These are phyloP conservation scores for Candida insectalens DNA, from an alignment of 805 yeast genomes.

Conservation along the genomic window DNA sequence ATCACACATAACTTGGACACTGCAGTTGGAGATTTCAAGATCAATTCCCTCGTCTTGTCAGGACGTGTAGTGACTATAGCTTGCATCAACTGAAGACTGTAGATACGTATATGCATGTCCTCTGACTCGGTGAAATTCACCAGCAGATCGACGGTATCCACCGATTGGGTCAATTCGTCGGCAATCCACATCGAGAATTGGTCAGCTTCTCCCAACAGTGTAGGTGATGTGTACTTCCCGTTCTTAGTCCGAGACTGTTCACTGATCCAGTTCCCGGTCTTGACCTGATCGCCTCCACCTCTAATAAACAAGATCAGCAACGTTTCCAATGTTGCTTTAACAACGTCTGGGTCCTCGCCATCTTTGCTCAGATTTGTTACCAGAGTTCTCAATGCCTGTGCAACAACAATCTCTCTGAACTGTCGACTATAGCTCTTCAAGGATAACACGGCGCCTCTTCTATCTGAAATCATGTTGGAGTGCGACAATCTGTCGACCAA, in stretches of 20 bases:
- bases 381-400: constrained; percentile 71
- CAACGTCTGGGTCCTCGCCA: constrained; percentile 52
- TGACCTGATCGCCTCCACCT: constrained; percentile 47
- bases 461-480: constrained; percentile 71
- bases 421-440: constrained; percentile 83
- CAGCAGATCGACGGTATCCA: constrained; percentile 36
- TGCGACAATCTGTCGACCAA: constrained; percentile 81
- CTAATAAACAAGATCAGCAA: constrained; percentile 71
- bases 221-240: constrained; percentile 74
- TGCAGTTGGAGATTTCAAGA: constrained; percentile 69
- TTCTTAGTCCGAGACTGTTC: constrained; percentile 65
- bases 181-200: constrained; percentile 93
- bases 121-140: constrained; percentile 33
- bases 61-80: constrained; percentile 76
- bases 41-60: constrained; percentile 57
- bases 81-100: constrained; percentile 76
- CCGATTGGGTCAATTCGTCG: constrained; percentile 74
- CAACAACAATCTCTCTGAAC: constrained; percentile 83
- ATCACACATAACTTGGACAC: constrained; percentile 61
- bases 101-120: constrained; percentile 73
- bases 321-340: constrained; percentile 79
- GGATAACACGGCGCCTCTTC: constrained; percentile 86
- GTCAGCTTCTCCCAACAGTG: constrained; percentile 52
- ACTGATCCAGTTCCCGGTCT: constrained; percentile 61
- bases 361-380: constrained; percentile 59